A percentile compares a stretch with the other conserved stretches of the same genome.
Conservation (phyloP, 306 rosid genomes). For the Acmispon strigosus region DNA sequence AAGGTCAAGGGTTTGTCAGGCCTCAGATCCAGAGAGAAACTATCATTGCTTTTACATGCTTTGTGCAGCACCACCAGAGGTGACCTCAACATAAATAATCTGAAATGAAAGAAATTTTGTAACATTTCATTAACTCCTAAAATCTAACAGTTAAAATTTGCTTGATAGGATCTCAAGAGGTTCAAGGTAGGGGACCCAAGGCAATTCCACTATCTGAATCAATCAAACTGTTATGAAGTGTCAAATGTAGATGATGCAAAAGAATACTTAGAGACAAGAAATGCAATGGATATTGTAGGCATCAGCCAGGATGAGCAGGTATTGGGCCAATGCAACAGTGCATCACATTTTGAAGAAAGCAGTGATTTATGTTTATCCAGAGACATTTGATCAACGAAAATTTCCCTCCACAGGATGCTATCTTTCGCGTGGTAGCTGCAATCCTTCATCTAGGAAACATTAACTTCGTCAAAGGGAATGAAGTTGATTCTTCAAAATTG, state of each 20-base stretch:
- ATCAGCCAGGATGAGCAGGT: slow-evolving; percentile 88
- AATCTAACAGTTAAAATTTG: slow-evolving; percentile 21
- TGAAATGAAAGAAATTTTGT: not conserved
- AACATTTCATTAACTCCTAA: not conserved
- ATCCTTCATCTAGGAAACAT: slow-evolving; percentile 87
- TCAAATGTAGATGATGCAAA: slow-evolving; percentile 80
- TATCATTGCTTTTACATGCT: slow-evolving; percentile 95
- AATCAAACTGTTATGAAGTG: slow-evolving; percentile 68
- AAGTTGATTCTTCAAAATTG: slow-evolving; percentile 66
- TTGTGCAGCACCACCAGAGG: slow-evolving; percentile 88
- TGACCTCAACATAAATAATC: slow-evolving; percentile 18
- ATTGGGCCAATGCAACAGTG: slow-evolving; percentile 5
- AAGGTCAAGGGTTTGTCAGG: slow-evolving; percentile 87
- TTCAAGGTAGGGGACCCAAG: slow-evolving; percentile 72
- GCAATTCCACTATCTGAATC: slow-evolving; percentile 72
- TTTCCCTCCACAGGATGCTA: slow-evolving; percentile 55
- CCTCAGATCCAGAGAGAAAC: slow-evolving; percentile 84
- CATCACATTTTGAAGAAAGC: slow-evolving; percentile 5
- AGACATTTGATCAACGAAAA: slow-evolving; percentile 11
- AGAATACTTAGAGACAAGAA: slow-evolving; percentile 79
- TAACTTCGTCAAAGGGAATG: slow-evolving; percentile 66
- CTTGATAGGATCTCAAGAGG: slow-evolving; percentile 56
- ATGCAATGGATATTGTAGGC: slow-evolving; percentile 90
- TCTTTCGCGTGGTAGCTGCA: slow-evolving; percentile 79
- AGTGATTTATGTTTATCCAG: not conserved